A percentile compares a stretch with the other conserved stretches of the same genome.
phyloP scores from a whole-genome alignment of 495 filamentous ascomycete genomes.

The Parmelia sp. region DNA sequence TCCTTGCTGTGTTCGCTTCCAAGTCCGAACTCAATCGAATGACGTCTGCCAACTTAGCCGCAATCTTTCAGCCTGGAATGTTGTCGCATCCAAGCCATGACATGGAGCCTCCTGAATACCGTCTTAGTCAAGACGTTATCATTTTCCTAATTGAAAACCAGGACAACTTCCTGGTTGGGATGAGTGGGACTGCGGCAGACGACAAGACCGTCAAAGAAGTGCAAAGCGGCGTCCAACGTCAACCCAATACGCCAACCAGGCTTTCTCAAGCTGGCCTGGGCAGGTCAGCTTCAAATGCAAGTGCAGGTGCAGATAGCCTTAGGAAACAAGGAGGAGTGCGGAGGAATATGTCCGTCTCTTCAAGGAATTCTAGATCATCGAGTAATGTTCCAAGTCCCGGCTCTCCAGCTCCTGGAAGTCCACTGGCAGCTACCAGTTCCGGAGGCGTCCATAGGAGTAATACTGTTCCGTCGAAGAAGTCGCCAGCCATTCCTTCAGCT shows the following conservation, averaged over 20 bases:
- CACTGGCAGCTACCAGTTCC: slow-evolving; percentile 34
- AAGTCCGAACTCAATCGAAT: slow-evolving; percentile 97
- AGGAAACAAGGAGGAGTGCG: slow-evolving; percentile 70
- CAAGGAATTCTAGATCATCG: slow-evolving; percentile 65
- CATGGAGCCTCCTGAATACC: slow-evolving; percentile 90
- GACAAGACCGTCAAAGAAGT: slow-evolving; percentile 82
- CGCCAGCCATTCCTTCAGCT: slow-evolving; percentile 57
- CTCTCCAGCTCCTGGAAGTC: slow-evolving; percentile 54
- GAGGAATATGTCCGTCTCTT: slow-evolving; percentile 73
- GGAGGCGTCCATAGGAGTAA: slow-evolving; percentile 82
- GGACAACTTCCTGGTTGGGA: slow-evolving; percentile 83
- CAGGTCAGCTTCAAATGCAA: slow-evolving; percentile 79
- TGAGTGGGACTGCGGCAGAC: slow-evolving; percentile 86
- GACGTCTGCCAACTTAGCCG: slow-evolving; percentile 90
- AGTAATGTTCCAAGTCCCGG: slow-evolving; percentile 63
- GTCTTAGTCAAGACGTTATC: slow-evolving; percentile 90
- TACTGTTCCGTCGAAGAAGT: slow-evolving; percentile 89
- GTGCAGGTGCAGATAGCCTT: slow-evolving; percentile 77
- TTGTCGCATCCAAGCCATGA: slow-evolving; percentile 90
- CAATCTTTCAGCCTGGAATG: slow-evolving; percentile 96
- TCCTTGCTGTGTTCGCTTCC: slow-evolving; percentile 96
- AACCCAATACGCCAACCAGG: slow-evolving; percentile 48
- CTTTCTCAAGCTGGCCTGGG: slow-evolving; percentile 52
- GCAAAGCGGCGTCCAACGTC: slow-evolving; percentile 56
- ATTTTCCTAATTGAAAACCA: slow-evolving; percentile 98